phyloP scores from a whole-genome alignment of 768 basidiomycete species.

The Leccinellum rugosiceps region DNA sequence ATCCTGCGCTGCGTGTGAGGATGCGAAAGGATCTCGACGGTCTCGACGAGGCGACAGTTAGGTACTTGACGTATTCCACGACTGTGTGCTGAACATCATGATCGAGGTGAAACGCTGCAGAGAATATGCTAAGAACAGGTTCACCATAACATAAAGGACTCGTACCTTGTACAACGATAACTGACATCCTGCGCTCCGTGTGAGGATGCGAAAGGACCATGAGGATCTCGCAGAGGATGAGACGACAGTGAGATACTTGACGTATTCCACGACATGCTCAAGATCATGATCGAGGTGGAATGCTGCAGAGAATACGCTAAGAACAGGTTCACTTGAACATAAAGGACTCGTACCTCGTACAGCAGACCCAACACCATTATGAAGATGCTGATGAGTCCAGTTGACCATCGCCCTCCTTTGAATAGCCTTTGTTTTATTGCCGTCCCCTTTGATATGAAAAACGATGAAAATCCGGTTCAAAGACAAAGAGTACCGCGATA shows the following conservation, averaged over 20 bases:
- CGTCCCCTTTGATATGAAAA: constrained; percentile 37
- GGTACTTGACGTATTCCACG: constrained; percentile 65
- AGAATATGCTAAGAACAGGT: no score
- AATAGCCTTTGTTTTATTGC: constrained; percentile 13
- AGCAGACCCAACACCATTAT: constrained; percentile 97
- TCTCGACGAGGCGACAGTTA: no score
- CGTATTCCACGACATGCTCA: constrained; percentile 93
- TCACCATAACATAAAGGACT: no score
- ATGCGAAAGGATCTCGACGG: no score
- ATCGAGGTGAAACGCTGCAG: no score
- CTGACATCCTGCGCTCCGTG: no score
- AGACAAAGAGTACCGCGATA: constrained; percentile 1
- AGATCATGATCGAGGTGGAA: constrained; percentile 97
- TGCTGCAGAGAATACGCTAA: constrained; percentile 48
- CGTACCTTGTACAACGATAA: no score
- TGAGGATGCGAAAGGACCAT: no score
- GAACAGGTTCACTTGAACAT: background rate
- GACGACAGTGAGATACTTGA: no score
- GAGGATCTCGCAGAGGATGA: no score
- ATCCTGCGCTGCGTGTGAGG: no score
- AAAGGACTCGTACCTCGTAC: constrained; percentile 70
- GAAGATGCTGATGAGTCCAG: constrained; percentile 95
- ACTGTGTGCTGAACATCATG: constrained; percentile 96
- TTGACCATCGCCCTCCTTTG: constrained; percentile 40
- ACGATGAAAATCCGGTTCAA: constrained; percentile 40